Percentiles rank a stretch among this genome's conserved stretches.
These are phyloP conservation scores for Peterozyma toletana DNA, from an alignment of 805 yeast species.

Conservation along the genomic window DNA sequence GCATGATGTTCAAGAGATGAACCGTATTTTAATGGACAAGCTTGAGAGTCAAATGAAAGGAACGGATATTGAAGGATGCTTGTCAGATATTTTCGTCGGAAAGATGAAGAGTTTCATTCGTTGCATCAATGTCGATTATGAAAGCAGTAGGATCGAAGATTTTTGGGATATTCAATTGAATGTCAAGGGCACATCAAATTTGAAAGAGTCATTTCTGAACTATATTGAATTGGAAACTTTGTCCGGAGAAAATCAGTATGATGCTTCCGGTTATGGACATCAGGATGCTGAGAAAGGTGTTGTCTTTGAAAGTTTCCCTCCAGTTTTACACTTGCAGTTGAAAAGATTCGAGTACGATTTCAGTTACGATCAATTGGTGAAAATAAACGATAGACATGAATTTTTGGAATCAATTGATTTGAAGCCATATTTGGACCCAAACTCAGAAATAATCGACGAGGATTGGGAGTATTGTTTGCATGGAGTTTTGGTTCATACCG, in stretches of 20 bases:
- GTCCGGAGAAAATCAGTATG: constrained; percentile 93
- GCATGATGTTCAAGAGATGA: constrained; percentile 96
- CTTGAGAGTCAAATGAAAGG: constrained; percentile 89
- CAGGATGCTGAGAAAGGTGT: constrained; percentile 98
- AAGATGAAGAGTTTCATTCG: constrained; percentile 93
- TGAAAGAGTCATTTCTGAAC: constrained; percentile 72
- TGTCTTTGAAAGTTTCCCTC: constrained; percentile 83
- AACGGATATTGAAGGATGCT: constrained; percentile 65
- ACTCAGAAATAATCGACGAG: constrained; percentile 34
- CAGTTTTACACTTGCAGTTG: constrained; percentile 86
- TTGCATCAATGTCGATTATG: constrained; percentile 90
- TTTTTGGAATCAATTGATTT: constrained; percentile 80
- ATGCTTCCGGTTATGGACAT: constrained; percentile 80
- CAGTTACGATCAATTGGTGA: constrained; percentile 78
- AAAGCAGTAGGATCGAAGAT: constrained; percentile 86
- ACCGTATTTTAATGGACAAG: constrained; percentile 91
- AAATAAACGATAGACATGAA: constrained; percentile 88
- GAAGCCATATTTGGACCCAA: constrained; percentile 67
- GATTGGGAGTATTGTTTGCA: constrained; percentile 79
- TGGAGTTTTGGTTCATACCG: constrained; percentile 93
- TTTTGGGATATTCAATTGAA: constrained; percentile 98
- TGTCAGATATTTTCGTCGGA: constrained; percentile 87
- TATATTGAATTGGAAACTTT: constrained; percentile 84
- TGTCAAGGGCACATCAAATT: constrained; percentile 72
- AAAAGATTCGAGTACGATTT: constrained; percentile 94